A percentile compares a stretch with the other conserved stretches of the same genome.
These are phyloP conservation scores for Ophiostoma fasciatum DNA, from an alignment of 2,329 filamentous ascomycete species.

Conservation along the genomic window DNA sequence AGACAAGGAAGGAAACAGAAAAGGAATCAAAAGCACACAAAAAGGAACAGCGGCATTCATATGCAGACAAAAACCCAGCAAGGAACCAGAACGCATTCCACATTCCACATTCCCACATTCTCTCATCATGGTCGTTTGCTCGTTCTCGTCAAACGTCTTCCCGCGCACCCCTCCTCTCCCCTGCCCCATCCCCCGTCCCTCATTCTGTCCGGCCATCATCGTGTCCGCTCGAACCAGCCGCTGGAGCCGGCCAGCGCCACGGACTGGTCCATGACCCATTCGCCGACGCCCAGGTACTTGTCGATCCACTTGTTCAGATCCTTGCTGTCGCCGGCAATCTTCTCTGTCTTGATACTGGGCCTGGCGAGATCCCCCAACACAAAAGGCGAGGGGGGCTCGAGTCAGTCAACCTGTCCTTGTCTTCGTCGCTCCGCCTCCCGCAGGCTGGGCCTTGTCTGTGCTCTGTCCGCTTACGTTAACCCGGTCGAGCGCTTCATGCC, in stretches of 20 bases:
- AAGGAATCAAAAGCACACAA: too few relatives aligned
- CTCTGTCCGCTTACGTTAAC: slow-evolving; percentile 68
- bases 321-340: slow-evolving; percentile 64
- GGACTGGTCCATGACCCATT: slow-evolving; percentile 97
- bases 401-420: slow-evolving; percentile 27
- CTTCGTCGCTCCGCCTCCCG: too few relatives aligned
- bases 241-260: slow-evolving; percentile 82
- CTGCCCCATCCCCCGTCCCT: too few relatives aligned
- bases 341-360: slow-evolving; percentile 77
- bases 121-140: too few relatives aligned
- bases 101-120: too few relatives aligned
- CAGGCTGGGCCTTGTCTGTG: too few relatives aligned
- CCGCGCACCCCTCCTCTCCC: too few relatives aligned
- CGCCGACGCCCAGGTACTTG: slow-evolving; percentile 84
- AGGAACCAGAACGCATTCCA: too few relatives aligned
- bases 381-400: slow-evolving; percentile 17
- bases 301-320: slow-evolving; percentile 79
- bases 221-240: slow-evolving; percentile 79
- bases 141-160: too few relatives aligned
- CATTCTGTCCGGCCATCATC: slow-evolving; percentile 31
- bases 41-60: too few relatives aligned
- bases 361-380: slow-evolving; percentile 28
- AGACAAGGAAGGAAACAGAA: too few relatives aligned
- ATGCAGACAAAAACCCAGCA: too few relatives aligned
- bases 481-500: slow-evolving; percentile 96